Base-by-base conservation (phyloP, 306 rosid species). In the Purshia tridentata region DNA sequence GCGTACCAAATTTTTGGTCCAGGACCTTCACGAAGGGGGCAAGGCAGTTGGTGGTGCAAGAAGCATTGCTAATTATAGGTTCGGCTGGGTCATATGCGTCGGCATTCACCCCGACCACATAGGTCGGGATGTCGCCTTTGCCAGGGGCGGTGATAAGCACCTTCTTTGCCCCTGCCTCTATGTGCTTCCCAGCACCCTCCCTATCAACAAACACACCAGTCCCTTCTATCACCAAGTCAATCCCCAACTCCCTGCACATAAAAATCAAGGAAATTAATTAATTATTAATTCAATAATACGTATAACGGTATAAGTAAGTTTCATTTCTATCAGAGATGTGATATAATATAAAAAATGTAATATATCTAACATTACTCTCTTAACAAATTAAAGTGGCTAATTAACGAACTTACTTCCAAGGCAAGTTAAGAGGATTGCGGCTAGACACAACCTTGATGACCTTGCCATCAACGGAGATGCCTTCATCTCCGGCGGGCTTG, bases 71-170 rank as follows among this genome's bases (percentile, higher is more conserved):
- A 83, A 92, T 92, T 79, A 92, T 91, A 67, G 87, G 62, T 19
- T 94, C 99, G 3, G 76, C 87, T 2, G 57, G 91, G 62, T 4
- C 85, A 88, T 94, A 94, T 47, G 72, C 85, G 35, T 84, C 91
- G 5, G 90, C 99, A 62, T 94, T 94, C 68, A 94, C 99, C 49
- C 99, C 99, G 18, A 94, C 93, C 15, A 94, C 99, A 23, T 94
- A 94, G 69, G 99, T 94, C 3, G 99, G 99, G 64, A 94, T 94
- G 78, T 94, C 99, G 19, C 99, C 99, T 72, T 94, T 94, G 19
- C 99, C 99, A 2, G 99, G 99, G 46, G 99, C 99, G 14, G 99
- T 94, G 70, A 94, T 94, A 22, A 94, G 92, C 9, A 94, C 99
- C 81, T 94, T 94, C 92, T 94, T 91, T 22, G 99, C 99, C 42